phyloP scores from a whole-genome alignment of 2,329 filamentous ascomycete genomes.

The Mycosphaerella sp. region DNA sequence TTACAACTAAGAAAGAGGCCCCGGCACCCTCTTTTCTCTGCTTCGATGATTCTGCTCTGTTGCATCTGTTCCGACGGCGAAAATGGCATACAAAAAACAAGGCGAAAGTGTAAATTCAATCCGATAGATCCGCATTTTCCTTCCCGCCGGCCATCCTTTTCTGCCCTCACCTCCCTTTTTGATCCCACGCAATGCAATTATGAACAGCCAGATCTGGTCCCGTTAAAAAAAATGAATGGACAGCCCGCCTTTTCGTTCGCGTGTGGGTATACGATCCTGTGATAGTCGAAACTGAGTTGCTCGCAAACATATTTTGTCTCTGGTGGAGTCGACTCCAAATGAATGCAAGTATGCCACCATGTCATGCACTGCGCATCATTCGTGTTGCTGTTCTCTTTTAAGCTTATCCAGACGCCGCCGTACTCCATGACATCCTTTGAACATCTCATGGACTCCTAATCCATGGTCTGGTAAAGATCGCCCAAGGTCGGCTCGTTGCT shows the following conservation, averaged over 20 bases:
- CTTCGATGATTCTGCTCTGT: too few species aligned
- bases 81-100: too few species aligned
- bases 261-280: neutral
- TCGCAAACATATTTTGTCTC: neutral
- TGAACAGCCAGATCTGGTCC: conserved; percentile 7
- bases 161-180: conserved; percentile 3
- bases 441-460: conserved; percentile 16
- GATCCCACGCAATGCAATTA: conserved; percentile 16
- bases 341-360: neutral
- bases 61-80: too few species aligned
- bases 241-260: neutral
- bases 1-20: too few species aligned
- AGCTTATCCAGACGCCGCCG: neutral
- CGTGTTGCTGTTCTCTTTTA: neutral
- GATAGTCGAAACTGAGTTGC: neutral
- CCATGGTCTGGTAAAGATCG: conserved; percentile 28
- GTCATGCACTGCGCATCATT: neutral
- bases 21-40: too few species aligned
- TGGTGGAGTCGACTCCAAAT: neutral
- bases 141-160: neutral
- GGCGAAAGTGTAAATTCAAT: too few species aligned
- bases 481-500: conserved; percentile 21
- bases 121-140: too few species aligned
- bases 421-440: neutral
- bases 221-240: neutral